Evolutionary conservation across 2,329 filamentous ascomycete genomes (phyloP), one percentile per base, ranked within the genome.

Genomic region (Mycosphaerella sp.): DNA sequence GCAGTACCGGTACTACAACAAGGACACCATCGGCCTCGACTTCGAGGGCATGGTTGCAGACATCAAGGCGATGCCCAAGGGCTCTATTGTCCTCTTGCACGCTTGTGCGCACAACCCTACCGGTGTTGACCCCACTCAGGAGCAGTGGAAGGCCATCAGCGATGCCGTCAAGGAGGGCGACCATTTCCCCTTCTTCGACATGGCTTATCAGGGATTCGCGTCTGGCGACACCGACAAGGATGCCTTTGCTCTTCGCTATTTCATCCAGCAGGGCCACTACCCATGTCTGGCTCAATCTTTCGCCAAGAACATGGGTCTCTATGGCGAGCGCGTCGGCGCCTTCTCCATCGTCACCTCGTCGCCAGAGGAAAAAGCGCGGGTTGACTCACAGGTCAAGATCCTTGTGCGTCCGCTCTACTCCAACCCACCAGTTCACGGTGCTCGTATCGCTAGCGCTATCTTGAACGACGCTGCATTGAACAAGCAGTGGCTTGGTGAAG

Each of bases 241-340:
- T 70, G 93, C 93, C 59, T 97, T 91, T 70, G 88, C 93, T 55
- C 80, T 97, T 61, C 84, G 93, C 62, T 79, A 96, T 79, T 98
- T 98, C 71, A 83, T 96, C 70, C 80, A 89, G 75, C 78, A 96
- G 75, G 91, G 91, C 65, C 89, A 95, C 77, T 82, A 89, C 68
- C 82, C 93, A 68, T 84, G 83, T 68, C 82, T 97, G 58, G 85
- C 87, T 66, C 91, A 97, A 77, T 93, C 87, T 48, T 97, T 97
- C 72, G 91, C 91, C 71, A 97, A 97, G 86, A 98, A 98, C 82
- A 97, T 98, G 91, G 93, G 93, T 75, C 87, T 98, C 57, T 97
- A 98, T 70, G 93, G 93, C 69, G 93, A 98, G 80, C 91, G 93
- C 75, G 89, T 95, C 55, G 93, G 93, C 68, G 90, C 90, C 60